A percentile compares a stretch with the other conserved stretches of the same genome.
Conservation (phyloP, 2,329 filamentous ascomycete genomes). For the Dactylellina haptotyla region DNA sequence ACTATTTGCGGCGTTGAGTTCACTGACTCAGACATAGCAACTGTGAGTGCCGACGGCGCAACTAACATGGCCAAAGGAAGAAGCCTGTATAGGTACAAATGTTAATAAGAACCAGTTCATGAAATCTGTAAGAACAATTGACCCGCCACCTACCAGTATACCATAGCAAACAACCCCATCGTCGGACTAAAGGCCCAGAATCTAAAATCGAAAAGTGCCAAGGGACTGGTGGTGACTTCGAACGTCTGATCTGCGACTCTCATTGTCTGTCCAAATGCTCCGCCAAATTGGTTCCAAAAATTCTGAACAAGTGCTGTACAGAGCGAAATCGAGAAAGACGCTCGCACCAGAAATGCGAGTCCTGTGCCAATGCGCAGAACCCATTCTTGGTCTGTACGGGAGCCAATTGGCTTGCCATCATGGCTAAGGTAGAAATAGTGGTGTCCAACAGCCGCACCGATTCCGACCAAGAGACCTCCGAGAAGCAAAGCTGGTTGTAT, state of each 20-base stretch:
- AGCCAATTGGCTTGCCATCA: constrained; percentile 15
- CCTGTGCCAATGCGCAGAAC: constrained; percentile 23
- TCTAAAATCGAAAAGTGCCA: constrained; percentile 31
- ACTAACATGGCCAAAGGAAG: constrained; percentile 23
- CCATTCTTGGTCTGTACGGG: constrained; percentile 27
- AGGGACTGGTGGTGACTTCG: constrained; percentile 18
- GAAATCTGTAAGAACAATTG: constrained; percentile 1
- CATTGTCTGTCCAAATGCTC: constrained; percentile 8
- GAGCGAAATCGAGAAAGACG: constrained; percentile 30
- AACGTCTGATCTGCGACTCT: constrained; percentile 11
- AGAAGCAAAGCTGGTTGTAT: constrained; percentile 4
- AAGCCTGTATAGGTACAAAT: constrained; percentile 11
- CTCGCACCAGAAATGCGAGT: constrained; percentile 27
- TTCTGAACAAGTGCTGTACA: constrained; percentile 20
- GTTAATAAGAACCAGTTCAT: constrained; percentile 9
- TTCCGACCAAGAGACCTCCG: constrained; percentile 16
- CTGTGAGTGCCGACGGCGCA: constrained; percentile 10
- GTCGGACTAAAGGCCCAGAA: constrained; percentile 33
- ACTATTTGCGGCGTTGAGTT: neutral
- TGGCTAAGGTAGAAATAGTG: constrained; percentile 32
- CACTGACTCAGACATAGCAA: neutral
- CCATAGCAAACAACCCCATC: constrained; percentile 19
- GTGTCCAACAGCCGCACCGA: constrained; percentile 30
- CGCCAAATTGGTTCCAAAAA: constrained; percentile 24
- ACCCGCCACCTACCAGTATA: constrained; percentile 22